Base-by-base conservation (phyloP, 2,329 filamentous ascomycete genomes). In the Dryadomyces sulphureus region DNA sequence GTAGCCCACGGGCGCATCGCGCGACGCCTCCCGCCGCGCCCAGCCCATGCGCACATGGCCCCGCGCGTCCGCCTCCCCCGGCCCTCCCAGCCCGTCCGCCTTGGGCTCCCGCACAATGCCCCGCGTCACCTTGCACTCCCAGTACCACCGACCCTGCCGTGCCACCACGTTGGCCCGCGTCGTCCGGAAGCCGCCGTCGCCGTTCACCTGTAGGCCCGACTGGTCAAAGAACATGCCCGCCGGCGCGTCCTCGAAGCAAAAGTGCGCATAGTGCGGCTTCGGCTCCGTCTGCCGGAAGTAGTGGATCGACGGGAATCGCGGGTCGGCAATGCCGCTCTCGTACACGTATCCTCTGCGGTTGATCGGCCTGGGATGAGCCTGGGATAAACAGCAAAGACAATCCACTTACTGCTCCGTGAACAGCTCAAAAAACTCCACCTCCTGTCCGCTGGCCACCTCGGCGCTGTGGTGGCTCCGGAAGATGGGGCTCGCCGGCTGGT, bases 241-340 rank as follows among this genome's bases (percentile, higher is more conserved):
- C 30, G 90, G 85, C 30, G 84, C 82, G 63, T 98, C 92, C 60
- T 96, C 90, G 58, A 92, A 94, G 65, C 84, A 93, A 60, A 98
- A 81, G 47, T 88, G 81, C 5, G 92, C 75, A 27, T 81, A 78
- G 56, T 85, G 89, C 0, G 93, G 92, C 49, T 79, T 79, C 6
- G 85, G 77, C 58, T 96, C 92, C 38, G 87, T 92, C 54, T 87
- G 81, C 50, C 89, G 82, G 63, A 94, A 95, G 67, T 84, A 92
- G 56, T 93, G 77, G 52, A 80, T 88, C 52, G 88, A 86, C 7
- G 86, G 81, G 57, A 95, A 94, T 19, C 75, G 71, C 1, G 88
- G 87, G 54, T 95, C 89, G 54, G 88, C 87, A 53, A 95, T 89
- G 59, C 86, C 93, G 55, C 89, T 84, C 27, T 81, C 84, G 60